Percentiles rank a stretch among this genome's conserved stretches.
phyloP scores from a whole-genome alignment of 441 rosid species.

The Populus hybrid region DNA sequence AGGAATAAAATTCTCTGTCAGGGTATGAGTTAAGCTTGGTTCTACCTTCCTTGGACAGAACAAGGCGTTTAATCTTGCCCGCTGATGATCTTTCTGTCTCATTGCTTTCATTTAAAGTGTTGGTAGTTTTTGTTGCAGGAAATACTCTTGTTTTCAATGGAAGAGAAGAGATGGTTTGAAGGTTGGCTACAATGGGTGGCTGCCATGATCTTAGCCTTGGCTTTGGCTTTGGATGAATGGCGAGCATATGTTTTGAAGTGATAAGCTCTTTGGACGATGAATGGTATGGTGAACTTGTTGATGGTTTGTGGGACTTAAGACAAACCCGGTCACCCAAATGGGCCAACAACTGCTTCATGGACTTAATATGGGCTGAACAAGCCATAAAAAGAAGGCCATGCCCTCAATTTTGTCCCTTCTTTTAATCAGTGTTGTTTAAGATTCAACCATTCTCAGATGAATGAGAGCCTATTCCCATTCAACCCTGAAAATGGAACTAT shows the following conservation, averaged over 20 bases:
- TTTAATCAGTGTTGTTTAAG: too few species aligned
- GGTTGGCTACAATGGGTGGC: constrained; percentile 7
- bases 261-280: not conserved
- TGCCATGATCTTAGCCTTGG: constrained; percentile 21
- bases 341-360: too few species aligned
- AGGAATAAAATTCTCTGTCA: constrained; percentile 72
- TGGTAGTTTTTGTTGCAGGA: constrained; percentile 24
- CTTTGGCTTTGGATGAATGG: constrained; percentile 20
- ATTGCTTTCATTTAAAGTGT: constrained; percentile 26
- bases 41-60: constrained; percentile 62
- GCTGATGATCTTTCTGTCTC: constrained; percentile 41
- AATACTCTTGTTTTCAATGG: constrained; percentile 13
- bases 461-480: too few species aligned
- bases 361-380: too few species aligned
- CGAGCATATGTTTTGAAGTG: constrained; percentile 23
- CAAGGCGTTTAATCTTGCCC: constrained; percentile 70
- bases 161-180: constrained; percentile 10
- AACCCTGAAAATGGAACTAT: too few species aligned
- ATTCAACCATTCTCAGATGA: too few species aligned
- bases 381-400: too few species aligned
- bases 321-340: too few species aligned
- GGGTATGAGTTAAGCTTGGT: constrained; percentile 54
- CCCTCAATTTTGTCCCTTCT: too few species aligned
- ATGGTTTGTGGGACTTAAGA: too few species aligned
- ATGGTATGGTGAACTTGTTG: too few species aligned